A percentile compares a stretch with the other conserved stretches of the same genome.
phyloP scores from a whole-genome alignment of 1,284 basidiomycete species.

The Rhodotorula sp. region DNA sequence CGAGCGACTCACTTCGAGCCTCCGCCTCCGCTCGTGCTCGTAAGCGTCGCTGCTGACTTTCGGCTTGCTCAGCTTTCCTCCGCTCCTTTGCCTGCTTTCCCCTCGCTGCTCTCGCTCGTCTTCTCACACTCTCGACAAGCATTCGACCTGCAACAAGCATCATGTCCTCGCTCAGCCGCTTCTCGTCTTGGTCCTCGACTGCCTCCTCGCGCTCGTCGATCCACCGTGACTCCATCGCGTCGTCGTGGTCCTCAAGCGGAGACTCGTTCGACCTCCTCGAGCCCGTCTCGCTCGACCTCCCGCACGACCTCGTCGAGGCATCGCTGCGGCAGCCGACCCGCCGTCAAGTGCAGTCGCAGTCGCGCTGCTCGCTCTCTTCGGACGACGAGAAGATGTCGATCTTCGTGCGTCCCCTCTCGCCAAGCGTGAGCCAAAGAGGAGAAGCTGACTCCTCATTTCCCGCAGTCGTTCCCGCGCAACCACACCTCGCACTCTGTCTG shows the following conservation, averaged over 20 bases:
- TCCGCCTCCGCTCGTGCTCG: no score
- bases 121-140: no score
- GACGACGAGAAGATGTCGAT: neutral
- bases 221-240: neutral
- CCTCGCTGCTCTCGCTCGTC: no score
- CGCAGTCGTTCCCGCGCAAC: conserved; percentile 25
- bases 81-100: no score
- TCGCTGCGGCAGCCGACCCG: neutral
- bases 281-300: neutral
- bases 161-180: neutral
- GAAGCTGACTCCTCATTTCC: neutral
- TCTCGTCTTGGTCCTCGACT: neutral
- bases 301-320: conserved; percentile 6
- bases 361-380: no score
- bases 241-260: neutral
- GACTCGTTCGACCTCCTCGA: conserved; percentile 16
- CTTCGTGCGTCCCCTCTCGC: neutral
- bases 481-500: conserved; percentile 24
- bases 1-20: no score
- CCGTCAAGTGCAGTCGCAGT: no score
- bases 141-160: no score
- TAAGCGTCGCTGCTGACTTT: no score
- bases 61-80: no score
- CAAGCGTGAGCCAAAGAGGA: rapidly evolving
- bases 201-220: neutral